phyloP scores from a whole-genome alignment of 331 rosid species.

The Arachis monticola region DNA sequence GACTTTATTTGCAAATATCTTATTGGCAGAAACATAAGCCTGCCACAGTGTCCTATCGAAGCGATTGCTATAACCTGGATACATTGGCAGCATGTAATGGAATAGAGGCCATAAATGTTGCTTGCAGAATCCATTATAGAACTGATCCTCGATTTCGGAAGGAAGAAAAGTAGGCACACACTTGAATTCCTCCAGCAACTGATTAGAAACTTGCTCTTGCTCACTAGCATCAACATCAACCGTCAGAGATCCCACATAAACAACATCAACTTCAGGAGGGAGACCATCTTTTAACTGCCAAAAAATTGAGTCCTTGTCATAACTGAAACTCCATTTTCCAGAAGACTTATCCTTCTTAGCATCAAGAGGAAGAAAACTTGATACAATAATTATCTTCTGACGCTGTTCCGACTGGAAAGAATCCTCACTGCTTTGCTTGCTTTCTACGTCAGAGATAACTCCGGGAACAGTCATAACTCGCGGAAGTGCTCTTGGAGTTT shows the following conservation, averaged over 20 bases:
- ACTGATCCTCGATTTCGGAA: conserved; percentile 52
- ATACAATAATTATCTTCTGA: conserved; percentile 61
- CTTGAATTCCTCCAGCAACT: conserved; percentile 66
- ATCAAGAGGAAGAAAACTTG: conserved; percentile 74
- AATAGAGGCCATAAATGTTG: conserved; percentile 81
- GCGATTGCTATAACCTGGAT: conserved; percentile 56
- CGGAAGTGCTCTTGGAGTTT: conserved; percentile 58
- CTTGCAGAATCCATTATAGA: conserved; percentile 82
- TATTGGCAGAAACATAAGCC: conserved; percentile 80
- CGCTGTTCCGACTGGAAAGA: conserved; percentile 39
- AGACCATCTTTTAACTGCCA: conserved; percentile 72
- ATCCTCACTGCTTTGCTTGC: conserved; percentile 38
- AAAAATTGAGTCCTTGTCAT: conserved; percentile 68
- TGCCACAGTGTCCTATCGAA: conserved; percentile 71
- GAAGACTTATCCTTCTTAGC: conserved; percentile 59
- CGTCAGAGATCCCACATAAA: conserved; percentile 69
- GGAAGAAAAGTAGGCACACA: conserved; percentile 78
- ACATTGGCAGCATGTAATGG: conserved; percentile 79
- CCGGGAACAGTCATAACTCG: conserved; percentile 60
- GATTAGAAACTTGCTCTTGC: conserved; percentile 65
- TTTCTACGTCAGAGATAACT: conserved; percentile 48
- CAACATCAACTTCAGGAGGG: conserved; percentile 55
- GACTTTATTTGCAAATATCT: conserved; percentile 66
- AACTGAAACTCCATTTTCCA: conserved; percentile 68
- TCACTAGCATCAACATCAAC: conserved; percentile 62